Percentiles rank a stretch among this genome's conserved stretches.
Evolutionary conservation across 1,284 basidiomycete species (phyloP).

Genomic region (Megacollybia platyphylla): DNA sequence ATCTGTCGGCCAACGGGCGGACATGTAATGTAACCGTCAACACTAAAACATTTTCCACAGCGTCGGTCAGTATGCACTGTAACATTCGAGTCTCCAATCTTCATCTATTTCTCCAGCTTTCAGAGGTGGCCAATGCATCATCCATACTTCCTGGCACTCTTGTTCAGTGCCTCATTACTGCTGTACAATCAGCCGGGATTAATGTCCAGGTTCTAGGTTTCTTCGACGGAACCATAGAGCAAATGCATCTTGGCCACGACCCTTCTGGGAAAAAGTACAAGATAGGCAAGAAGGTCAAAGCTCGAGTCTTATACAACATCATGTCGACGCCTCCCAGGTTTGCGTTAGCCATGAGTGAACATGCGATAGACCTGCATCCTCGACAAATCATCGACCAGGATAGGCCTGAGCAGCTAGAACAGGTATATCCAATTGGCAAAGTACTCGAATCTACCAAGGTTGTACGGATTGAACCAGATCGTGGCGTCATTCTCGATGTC

Average conservation of each 20-base stretch:
- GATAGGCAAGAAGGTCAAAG: slow-evolving; percentile 80
- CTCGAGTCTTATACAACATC: slow-evolving; percentile 79
- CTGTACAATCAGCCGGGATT: slow-evolving; percentile 68
- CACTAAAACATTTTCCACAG: slow-evolving; percentile 27
- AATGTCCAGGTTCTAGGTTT: slow-evolving; percentile 89
- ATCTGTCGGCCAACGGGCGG: slow-evolving; percentile 58
- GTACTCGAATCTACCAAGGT: slow-evolving; percentile 66
- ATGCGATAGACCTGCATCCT: slow-evolving; percentile 48
- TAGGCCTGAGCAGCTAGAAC: slow-evolving; percentile 26
- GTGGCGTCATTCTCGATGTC: slow-evolving; percentile 67
- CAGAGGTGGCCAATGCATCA: slow-evolving; percentile 67
- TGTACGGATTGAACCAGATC: slow-evolving; percentile 63
- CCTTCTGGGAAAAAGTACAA: slow-evolving; percentile 48
- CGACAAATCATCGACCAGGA: slow-evolving; percentile 20
- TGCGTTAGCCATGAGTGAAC: slow-evolving; percentile 65
- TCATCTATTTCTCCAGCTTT: slow-evolving; percentile 27
- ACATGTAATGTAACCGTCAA: slow-evolving; percentile 54
- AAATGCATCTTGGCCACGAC: slow-evolving; percentile 58
- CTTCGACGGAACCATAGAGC: slow-evolving; percentile 87
- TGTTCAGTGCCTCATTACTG: slow-evolving; percentile 80
- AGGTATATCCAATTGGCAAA: slow-evolving; percentile 64
- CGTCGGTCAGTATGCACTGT: slow-evolving; percentile 31
- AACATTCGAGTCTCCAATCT: slow-evolving; percentile 3
- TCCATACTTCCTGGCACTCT: slow-evolving; percentile 83
- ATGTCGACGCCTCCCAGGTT: slow-evolving; percentile 69